Base-by-base conservation (phyloP, 148 eudicot species). In the Vaccinium macrocarpon region DNA sequence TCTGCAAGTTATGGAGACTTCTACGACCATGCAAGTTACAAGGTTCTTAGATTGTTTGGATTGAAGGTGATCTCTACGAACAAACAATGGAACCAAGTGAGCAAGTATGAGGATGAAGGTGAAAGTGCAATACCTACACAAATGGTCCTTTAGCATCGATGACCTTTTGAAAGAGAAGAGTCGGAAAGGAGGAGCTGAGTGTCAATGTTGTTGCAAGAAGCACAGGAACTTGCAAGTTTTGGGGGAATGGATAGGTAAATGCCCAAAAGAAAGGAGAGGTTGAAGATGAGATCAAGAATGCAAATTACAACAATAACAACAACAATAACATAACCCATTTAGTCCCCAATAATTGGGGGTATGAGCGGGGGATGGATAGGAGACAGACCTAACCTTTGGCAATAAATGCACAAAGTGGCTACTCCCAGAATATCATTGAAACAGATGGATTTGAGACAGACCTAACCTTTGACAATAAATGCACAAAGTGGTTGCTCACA, bases 1-100 rank as follows among this genome's bases (percentile, higher is more conserved):
- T 75, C 64, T 16, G n/a, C 42, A n/a, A 51, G 59, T 29, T 53
- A 16, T 29, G 64, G 81, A 53, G 48, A 53, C 81, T 78, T 78
- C 62, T 51, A 7, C 35, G 0, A 16, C 35, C 81, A 27, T 79
- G 64, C 81, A 79, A 79, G 49, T 55, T 29, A 64, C 71, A 13
- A 18, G 23, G 8, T 53, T 32, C 81, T 79, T 32, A 53, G 48
- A 52, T 25, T 78, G 59, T 78, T 78, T 15, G 81, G 61, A 19
- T 78, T 52, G 57, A 51, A 11, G 32, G 51, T 12, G 48, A 79
- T 79, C 64, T 57, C 4, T 59, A 68, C 16, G 27, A 15, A 2
- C 81, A 29, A 55, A 79, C 19, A 15, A 29, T 27, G 48, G 50
- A 75, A 75, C 78, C 29, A 1, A 16, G n/a, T 25, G n/a, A n/a